phyloP scores from a whole-genome alignment of 805 yeast genomes.

The Lachancea waltii region DNA sequence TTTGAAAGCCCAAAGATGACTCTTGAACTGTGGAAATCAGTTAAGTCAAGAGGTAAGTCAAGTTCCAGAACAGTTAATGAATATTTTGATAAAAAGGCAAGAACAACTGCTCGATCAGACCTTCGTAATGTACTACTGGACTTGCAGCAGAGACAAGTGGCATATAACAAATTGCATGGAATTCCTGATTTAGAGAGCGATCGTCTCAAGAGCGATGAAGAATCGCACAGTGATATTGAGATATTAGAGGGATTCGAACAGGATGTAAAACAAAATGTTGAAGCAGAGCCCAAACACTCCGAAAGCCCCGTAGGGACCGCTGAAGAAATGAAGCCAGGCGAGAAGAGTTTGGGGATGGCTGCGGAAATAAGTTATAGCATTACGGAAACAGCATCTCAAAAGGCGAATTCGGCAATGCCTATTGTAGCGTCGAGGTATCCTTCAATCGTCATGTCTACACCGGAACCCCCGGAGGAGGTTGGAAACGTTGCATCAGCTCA shows the following conservation, averaged over 20 bases:
- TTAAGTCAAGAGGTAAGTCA: constrained; percentile 16
- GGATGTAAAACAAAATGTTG: too few species aligned
- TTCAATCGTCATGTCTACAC: too few species aligned
- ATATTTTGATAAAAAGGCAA: constrained; percentile 24
- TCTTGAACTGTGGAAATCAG: constrained; percentile 41
- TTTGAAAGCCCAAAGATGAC: constrained; percentile 44
- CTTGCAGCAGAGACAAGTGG: constrained; percentile 20
- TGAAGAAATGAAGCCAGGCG: too few species aligned
- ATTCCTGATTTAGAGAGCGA: constrained; percentile 46
- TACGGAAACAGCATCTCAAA: too few species aligned
- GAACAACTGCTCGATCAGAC: constrained; percentile 23
- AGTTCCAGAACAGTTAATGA: constrained; percentile 18
- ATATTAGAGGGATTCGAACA: constrained; percentile 22
- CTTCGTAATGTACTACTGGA: constrained; percentile 21
- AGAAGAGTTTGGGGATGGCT: too few species aligned
- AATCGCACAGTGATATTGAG: constrained; percentile 28
- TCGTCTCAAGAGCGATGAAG: constrained; percentile 9
- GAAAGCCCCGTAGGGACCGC: too few species aligned
- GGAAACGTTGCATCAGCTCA: too few species aligned
- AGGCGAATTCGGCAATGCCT: too few species aligned
- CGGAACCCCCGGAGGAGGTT: too few species aligned
- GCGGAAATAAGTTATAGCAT: too few species aligned
- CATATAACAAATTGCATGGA: constrained; percentile 69
- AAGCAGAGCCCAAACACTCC: too few species aligned
- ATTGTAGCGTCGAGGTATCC: too few species aligned